These are phyloP conservation scores for Colletotrichum higginsianum DNA, from an alignment of 2,329 filamentous ascomycete genomes.

Conservation along the genomic window DNA sequence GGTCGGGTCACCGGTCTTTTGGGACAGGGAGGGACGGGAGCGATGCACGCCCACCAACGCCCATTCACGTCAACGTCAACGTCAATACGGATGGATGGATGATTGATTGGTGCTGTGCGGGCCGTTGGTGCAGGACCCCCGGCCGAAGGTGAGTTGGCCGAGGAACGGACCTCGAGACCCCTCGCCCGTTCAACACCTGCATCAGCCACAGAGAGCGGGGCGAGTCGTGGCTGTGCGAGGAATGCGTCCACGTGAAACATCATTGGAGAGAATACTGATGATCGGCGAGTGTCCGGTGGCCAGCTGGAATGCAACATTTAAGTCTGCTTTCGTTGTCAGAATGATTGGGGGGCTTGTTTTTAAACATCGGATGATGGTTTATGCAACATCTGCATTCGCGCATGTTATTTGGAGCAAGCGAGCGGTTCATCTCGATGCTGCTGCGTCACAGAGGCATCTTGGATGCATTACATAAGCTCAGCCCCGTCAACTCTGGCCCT, in stretches of 20 bases:
- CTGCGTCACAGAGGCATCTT: not conserved
- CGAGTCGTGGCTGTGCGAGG: conserved; percentile 31
- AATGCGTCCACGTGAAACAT: conserved; percentile 28
- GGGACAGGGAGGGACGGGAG: not conserved
- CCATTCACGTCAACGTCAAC: conserved; percentile 14
- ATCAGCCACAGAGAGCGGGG: conserved; percentile 26
- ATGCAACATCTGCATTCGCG: conserved; percentile 18
- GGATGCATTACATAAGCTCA: conserved; percentile 14
- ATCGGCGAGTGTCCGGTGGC: conserved; percentile 26
- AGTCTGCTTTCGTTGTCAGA: not conserved
- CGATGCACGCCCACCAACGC: conserved; percentile 16
- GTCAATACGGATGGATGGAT: not conserved
- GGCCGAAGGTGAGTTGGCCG: conserved; percentile 34
- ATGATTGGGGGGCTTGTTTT: not conserved
- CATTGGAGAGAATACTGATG: conserved; percentile 12
- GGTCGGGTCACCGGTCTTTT: conserved; percentile 28
- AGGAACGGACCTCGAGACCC: conserved; percentile 26
- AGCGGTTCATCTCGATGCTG: conserved; percentile 35
- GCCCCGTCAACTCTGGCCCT: not conserved
- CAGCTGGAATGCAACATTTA: not conserved
- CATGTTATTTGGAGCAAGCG: conserved; percentile 17
- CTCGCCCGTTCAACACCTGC: conserved; percentile 15
- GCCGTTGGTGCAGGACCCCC: conserved; percentile 13
- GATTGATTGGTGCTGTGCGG: conserved; percentile 17
- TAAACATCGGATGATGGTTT: conserved; percentile 24